Conservation (phyloP, 2,329 filamentous ascomycete species). For the Clathrospora elynae region DNA sequence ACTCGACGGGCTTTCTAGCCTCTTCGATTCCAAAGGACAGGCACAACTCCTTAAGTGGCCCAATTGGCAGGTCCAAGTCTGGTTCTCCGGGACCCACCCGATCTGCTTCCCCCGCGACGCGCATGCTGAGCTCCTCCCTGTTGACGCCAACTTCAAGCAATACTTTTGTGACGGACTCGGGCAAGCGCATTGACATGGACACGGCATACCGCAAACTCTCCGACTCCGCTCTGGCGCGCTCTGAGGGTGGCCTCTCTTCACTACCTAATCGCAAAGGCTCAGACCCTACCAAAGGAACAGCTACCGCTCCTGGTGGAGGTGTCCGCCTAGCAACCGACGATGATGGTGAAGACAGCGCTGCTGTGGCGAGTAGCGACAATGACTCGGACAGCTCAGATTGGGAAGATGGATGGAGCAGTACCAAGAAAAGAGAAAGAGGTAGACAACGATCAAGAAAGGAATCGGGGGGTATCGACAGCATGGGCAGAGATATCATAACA, state of each 20-base stretch:
- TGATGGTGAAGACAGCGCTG: constrained; percentile 59
- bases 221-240: constrained; percentile 69
- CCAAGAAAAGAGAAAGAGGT: constrained; percentile 47
- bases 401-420: constrained; percentile 62
- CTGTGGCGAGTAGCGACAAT: constrained; percentile 72
- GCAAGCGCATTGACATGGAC: constrained; percentile 68
- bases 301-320: constrained; percentile 54
- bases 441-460: constrained; percentile 45
- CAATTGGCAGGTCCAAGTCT: constrained; percentile 47
- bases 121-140: constrained; percentile 55
- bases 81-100: constrained; percentile 47
- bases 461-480: constrained; percentile 43
- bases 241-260: constrained; percentile 66
- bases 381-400: constrained; percentile 60
- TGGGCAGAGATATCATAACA: constrained; percentile 47
- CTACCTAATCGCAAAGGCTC: constrained; percentile 59
- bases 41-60: constrained; percentile 48
- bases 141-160: constrained; percentile 48
- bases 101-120: constrained; percentile 46
- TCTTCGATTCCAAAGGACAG: constrained; percentile 38
- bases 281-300: constrained; percentile 47
- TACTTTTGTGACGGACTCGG: constrained; percentile 63
- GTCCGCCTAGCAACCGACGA: constrained; percentile 60
- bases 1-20: constrained; percentile 28
- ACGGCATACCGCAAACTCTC: constrained; percentile 73